phyloP scores from a whole-genome alignment of 345 rosid species.

The Mallotus nudiflorus region DNA sequence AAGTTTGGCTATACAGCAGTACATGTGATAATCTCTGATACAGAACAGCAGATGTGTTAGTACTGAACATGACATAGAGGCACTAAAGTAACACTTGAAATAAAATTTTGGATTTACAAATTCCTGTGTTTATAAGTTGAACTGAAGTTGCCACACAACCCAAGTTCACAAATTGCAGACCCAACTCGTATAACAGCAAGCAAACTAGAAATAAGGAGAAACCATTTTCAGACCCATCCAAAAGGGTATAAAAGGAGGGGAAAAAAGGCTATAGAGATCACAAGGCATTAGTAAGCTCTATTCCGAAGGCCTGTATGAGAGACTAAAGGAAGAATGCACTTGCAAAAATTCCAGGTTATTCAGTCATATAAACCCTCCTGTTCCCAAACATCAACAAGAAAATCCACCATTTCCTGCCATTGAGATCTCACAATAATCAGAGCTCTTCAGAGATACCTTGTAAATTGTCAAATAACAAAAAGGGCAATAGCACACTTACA shows the following conservation, averaged over 20 bases:
- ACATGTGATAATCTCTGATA: too few relatives aligned
- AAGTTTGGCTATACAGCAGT: too few relatives aligned
- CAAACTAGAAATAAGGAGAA: too few relatives aligned
- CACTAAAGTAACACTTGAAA: too few relatives aligned
- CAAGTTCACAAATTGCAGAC: not conserved
- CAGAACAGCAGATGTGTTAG: too few relatives aligned
- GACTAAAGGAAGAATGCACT: not conserved
- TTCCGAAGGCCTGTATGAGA: not conserved
- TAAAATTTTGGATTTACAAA: too few relatives aligned
- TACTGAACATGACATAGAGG: too few relatives aligned
- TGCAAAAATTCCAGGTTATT: not conserved
- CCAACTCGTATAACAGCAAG: too few relatives aligned
- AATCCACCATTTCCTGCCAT: constrained; percentile 45
- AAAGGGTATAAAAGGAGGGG: not conserved
- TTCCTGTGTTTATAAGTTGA: not conserved
- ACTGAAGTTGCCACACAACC: not conserved
- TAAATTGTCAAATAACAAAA: not conserved
- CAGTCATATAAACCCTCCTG: constrained; percentile 35
- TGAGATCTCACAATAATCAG: constrained; percentile 1
- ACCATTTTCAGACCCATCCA: not conserved
- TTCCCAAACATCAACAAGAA: constrained; percentile 32
- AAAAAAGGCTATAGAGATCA: not conserved
- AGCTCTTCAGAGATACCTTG: not conserved
- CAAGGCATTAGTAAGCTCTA: not conserved
- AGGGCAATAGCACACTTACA: constrained; percentile 35